Evolutionary conservation across 257 asterid genomes (phyloP), one percentile per base, ranked within the genome.

Genomic region (Plantago ovata): DNA sequence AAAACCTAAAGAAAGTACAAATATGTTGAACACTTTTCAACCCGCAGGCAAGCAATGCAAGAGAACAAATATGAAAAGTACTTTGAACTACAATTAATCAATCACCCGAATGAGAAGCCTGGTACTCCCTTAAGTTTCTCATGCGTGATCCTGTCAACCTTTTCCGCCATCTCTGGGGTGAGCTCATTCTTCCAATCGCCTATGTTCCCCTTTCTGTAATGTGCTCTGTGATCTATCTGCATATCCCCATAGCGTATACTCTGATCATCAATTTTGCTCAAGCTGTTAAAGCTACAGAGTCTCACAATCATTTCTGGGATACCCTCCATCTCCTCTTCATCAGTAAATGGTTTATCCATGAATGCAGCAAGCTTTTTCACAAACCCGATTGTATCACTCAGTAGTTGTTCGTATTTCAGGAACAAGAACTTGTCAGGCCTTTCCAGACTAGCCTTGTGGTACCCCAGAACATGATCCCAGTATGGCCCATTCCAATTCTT

Each of bases 391-490:
- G 38, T 22, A 2, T 68, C 73, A n/a, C 46, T 46, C 18, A 15
- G 48, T 40, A 69, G 9, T 18, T 69, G 65, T 36, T 69, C 74
- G 21, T 62, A 69, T 47, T 63, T 69, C 23, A 69, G 21, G 21
- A 69, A 69, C 56, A 69, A 14, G 8, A 69, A 60, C 16, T 23
- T 49, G 0, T 4, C 22, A 12, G 69, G 64, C 0, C 52, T 38
- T n/a, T 57, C 3, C 15, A 9, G n/a, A 19, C 46, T 18, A 0
- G 69, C 74, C 0, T 40, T 13, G 19, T 48, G 52, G 38, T 56
- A 69, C 7, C 39, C 69, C 14, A 50, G 9, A 45, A 63, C 45
- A 28, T 69, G 75, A 8, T 63, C 57, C 66, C 70, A 69, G 14
- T 56, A 62, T 7, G 74, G 65, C 20, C 74, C 74, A 9, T 23